A percentile compares a stretch with the other conserved stretches of the same genome.
phyloP scores from a whole-genome alignment of 2,329 filamentous ascomycete species.

The Pleurostoma richardsiae region DNA sequence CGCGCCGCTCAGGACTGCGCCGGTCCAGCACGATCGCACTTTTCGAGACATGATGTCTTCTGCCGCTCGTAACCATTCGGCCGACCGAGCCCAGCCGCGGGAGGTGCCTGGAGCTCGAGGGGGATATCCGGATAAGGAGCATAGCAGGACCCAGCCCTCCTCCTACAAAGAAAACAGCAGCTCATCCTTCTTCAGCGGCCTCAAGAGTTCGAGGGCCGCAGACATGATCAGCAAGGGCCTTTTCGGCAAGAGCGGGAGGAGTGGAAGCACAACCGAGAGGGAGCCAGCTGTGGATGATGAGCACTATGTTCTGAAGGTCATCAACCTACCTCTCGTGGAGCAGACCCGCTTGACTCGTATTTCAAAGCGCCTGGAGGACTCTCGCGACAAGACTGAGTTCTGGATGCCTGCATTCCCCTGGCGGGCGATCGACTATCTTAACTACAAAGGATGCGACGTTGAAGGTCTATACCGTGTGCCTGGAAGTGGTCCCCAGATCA shows the following conservation, averaged over 20 bases:
- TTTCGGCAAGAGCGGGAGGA: conserved; percentile 72
- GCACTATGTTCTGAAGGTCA: conserved; percentile 77
- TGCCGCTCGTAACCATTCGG: conserved; percentile 63
- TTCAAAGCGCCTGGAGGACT: conserved; percentile 81
- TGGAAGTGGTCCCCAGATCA: conserved; percentile 83
- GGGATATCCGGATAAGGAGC: conserved; percentile 38
- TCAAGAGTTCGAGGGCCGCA: conserved; percentile 70
- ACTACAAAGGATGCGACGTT: conserved; percentile 89
- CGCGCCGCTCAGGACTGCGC: conserved; percentile 55
- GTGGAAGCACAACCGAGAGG: conserved; percentile 64
- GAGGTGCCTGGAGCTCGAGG: conserved; percentile 38
- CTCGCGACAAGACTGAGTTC: conserved; percentile 92
- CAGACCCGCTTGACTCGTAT: conserved; percentile 90
- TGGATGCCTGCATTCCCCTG: conserved; percentile 98
- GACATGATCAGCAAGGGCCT: conserved; percentile 79
- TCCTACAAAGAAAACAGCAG: conserved; percentile 59
- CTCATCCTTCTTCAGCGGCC: conserved; percentile 62
- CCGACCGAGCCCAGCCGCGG: conserved; percentile 54
- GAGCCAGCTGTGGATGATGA: conserved; percentile 69
- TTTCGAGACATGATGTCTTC: conserved; percentile 65
- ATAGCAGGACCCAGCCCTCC: conserved; percentile 42
- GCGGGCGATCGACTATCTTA: conserved; percentile 93
- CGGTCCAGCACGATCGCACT: conserved; percentile 59
- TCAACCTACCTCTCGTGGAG: conserved; percentile 80
- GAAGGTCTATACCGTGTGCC: conserved; percentile 92